Conservation (phyloP, 1,139 yeast species). For the Yamadazyma blattariae region DNA sequence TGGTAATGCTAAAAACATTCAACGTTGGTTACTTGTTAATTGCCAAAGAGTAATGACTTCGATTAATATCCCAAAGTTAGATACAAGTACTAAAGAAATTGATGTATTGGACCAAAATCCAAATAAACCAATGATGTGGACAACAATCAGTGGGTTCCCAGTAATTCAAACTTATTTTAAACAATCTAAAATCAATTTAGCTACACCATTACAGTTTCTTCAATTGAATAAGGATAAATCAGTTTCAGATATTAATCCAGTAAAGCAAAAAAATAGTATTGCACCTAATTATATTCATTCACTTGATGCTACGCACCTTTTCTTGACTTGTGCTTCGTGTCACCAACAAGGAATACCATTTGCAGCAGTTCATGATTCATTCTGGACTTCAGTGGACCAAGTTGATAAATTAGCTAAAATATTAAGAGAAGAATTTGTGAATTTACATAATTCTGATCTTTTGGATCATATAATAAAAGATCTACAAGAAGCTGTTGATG, state of each 20-base stretch:
- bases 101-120: constrained; percentile 18
- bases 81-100: not conserved
- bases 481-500: constrained; percentile 20
- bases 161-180: constrained; percentile 36
- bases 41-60: constrained; percentile 29
- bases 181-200: constrained; percentile 12
- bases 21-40: constrained; percentile 35
- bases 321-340: constrained; percentile 80
- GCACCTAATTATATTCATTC: constrained; percentile 49
- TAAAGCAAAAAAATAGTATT: constrained; percentile 35
- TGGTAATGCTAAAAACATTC: constrained; percentile 31
- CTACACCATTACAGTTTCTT: constrained; percentile 26
- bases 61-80: constrained; percentile 15
- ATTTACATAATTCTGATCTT: constrained; percentile 28
- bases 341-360: constrained; percentile 62
- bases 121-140: constrained; percentile 44
- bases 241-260: constrained; percentile 23
- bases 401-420: constrained; percentile 66
- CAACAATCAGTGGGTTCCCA: constrained; percentile 41
- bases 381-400: constrained; percentile 95
- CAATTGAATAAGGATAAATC: constrained; percentile 16
- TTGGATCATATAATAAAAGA: constrained; percentile 26
- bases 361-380: constrained; percentile 97
- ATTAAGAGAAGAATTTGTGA: constrained; percentile 55
- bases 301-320: constrained; percentile 95